Conservation (phyloP, 306 rosid species). For the Boehmeria nivea region DNA sequence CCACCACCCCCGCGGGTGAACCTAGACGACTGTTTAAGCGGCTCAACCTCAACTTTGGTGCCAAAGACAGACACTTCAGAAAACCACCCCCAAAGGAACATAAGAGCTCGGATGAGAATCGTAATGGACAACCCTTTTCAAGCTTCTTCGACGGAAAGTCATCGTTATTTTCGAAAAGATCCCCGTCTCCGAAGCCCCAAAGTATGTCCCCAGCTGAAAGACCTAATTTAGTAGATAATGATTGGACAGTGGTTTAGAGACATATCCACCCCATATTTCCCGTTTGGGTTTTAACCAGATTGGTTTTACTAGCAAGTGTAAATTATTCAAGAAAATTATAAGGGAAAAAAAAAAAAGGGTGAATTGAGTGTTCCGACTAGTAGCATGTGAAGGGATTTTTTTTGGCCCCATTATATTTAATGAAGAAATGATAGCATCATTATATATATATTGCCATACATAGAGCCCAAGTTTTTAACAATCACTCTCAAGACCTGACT, state of each 20-base stretch:
- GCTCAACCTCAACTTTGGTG: slow-evolving; percentile 63
- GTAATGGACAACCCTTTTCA: slow-evolving; percentile 56
- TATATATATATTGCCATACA: no score
- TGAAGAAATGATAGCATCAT: no score
- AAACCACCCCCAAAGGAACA: slow-evolving; percentile 40
- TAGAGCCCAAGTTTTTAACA: no score
- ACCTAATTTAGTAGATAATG: slow-evolving; percentile 30
- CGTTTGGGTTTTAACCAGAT: slow-evolving; percentile 9
- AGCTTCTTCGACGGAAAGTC: slow-evolving; percentile 81
- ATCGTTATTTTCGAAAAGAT: slow-evolving; percentile 69
- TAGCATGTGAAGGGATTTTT: no score
- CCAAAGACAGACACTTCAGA: slow-evolving; percentile 48
- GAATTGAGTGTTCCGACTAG: no score
- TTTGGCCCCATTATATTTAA: no score
- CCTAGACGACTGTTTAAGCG: slow-evolving; percentile 57
- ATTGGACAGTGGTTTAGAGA: slow-evolving; percentile 40
- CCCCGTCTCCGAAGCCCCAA: slow-evolving; percentile 60
- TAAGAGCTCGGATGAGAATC: slow-evolving; percentile 34
- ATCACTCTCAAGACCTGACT: no score
- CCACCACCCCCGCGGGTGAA: slow-evolving; percentile 28
- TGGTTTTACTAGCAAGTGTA: slow-evolving; percentile 48
- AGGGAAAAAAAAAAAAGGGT: background rate
- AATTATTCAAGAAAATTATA: slow-evolving; percentile 20
- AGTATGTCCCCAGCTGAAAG: slow-evolving; percentile 33
- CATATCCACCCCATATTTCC: background rate